Evolutionary conservation across 2,329 filamentous ascomycete species (phyloP).

Genomic region (Aspergillus jensenii): DNA sequence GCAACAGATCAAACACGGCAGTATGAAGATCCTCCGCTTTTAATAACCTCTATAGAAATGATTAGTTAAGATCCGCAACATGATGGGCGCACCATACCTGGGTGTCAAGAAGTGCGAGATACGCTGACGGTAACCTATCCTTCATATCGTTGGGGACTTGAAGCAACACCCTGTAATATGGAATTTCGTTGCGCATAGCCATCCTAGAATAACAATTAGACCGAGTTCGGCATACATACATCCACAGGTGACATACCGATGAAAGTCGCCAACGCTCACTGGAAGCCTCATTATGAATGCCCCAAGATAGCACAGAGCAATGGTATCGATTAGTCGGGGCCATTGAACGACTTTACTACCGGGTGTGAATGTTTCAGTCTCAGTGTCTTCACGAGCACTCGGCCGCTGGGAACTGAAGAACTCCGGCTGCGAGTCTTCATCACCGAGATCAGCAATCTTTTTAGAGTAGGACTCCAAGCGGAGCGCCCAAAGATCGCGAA

Average conservation of each 20-base stretch:
- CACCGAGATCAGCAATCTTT: slow-evolving; percentile 40
- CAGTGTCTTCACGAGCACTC: slow-evolving; percentile 40
- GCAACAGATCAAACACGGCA: slow-evolving; percentile 60
- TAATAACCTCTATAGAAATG: slow-evolving; percentile 34
- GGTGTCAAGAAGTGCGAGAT: slow-evolving; percentile 41
- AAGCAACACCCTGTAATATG: slow-evolving; percentile 65
- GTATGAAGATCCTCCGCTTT: slow-evolving; percentile 62
- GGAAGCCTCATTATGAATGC: slow-evolving; percentile 74
- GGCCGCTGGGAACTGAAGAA: slow-evolving; percentile 62
- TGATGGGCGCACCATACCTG: slow-evolving; percentile 25
- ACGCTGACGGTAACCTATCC: slow-evolving; percentile 44
- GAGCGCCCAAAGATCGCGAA: slow-evolving; percentile 83
- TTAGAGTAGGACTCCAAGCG: slow-evolving; percentile 60
- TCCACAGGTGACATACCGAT: slow-evolving; percentile 34
- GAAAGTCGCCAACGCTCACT: slow-evolving; percentile 71
- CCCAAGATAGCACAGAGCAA: slow-evolving; percentile 78
- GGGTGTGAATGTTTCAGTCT: slow-evolving; percentile 33
- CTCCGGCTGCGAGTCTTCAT: slow-evolving; percentile 44
- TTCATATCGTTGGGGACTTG: slow-evolving; percentile 46
- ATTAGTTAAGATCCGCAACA: slow-evolving; percentile 1
- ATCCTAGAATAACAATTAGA: slow-evolving; percentile 21
- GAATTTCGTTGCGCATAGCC: slow-evolving; percentile 68
- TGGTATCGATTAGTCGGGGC: slow-evolving; percentile 71
- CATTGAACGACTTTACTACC: slow-evolving; percentile 39
- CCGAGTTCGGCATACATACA: background rate